phyloP scores from a whole-genome alignment of 352 stramenopile genomes.

The Thalassiosira livingstoniorum region DNA sequence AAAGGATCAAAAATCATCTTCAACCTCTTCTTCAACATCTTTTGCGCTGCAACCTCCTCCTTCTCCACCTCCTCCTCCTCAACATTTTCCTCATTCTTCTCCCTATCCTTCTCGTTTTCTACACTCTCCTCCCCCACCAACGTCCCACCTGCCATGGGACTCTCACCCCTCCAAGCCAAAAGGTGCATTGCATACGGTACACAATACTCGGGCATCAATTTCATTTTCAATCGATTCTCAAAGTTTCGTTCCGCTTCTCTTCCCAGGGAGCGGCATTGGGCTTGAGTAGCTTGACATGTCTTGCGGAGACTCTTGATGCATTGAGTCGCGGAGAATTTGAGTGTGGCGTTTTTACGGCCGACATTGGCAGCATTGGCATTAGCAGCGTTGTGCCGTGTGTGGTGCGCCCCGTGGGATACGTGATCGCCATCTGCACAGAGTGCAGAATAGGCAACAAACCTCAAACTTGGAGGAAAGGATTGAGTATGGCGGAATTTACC shows the following conservation, averaged over 20 bases:
- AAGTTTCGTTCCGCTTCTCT: constrained; percentile 72
- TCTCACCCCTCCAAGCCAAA: constrained; percentile 77
- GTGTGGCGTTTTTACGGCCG: constrained; percentile 52
- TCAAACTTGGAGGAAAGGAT: constrained; percentile 36
- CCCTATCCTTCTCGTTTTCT: no score
- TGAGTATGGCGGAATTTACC: constrained; percentile 56
- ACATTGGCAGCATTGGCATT: constrained; percentile 79
- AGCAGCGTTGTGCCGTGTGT: constrained; percentile 46
- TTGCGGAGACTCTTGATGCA: constrained; percentile 69
- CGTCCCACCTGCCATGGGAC: constrained; percentile 46
- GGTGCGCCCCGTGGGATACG: no score
- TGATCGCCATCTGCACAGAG: constrained; percentile 74
- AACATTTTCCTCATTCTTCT: constrained; percentile 50
- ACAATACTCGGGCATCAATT: constrained; percentile 83
- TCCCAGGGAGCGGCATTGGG: constrained; percentile 70
- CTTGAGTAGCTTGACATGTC: constrained; percentile 61
- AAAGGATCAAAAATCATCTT: constrained; percentile 84
- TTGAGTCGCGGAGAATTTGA: constrained; percentile 61
- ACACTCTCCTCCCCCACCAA: constrained; percentile 28
- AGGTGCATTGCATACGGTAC: constrained; percentile 82
- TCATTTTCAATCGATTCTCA: constrained; percentile 72
- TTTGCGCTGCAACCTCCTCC: constrained; percentile 47
- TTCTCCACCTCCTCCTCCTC: constrained; percentile 38
- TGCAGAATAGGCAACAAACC: constrained; percentile 73
- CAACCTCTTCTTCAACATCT: constrained; percentile 74